Conservation (phyloP, 2,329 filamentous ascomycete species). For the Xylaria sp. region DNA sequence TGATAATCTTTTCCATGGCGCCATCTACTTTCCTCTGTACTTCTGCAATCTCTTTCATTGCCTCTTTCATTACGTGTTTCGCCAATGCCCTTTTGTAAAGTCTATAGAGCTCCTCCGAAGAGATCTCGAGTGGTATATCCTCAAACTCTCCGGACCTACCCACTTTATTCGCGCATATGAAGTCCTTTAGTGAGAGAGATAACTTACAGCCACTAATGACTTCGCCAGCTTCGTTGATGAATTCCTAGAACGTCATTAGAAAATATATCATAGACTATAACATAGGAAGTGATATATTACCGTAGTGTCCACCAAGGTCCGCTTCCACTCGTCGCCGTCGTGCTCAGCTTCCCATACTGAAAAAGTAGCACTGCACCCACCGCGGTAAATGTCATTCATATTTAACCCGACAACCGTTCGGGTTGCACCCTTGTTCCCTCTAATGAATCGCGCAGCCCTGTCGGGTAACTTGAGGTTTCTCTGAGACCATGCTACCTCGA, state of each 20-base stretch:
- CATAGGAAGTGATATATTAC: neutral
- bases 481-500: constrained; percentile 24
- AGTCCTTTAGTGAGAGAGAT: constrained; percentile 11
- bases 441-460: constrained; percentile 17
- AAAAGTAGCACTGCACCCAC: constrained; percentile 8
- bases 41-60: neutral
- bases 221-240: constrained; percentile 8
- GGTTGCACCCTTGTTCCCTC: neutral
- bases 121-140: constrained; percentile 8
- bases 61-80: neutral
- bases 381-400: constrained; percentile 21
- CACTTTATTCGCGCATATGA: neutral
- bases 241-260: constrained; percentile 1
- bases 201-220: constrained; percentile 1
- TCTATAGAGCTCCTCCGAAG: constrained; percentile 7
- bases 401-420: constrained; percentile 22
- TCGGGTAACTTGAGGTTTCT: constrained; percentile 2
- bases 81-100: neutral
- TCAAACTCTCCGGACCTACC: neutral
- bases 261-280: neutral
- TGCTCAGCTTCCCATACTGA: constrained; percentile 19
- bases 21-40: neutral
- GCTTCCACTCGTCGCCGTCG: constrained; percentile 10
- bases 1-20: neutral
- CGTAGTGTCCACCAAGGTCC: neutral